phyloP scores from a whole-genome alignment of 1,284 basidiomycete species.

The Ustilago xerochloae region DNA sequence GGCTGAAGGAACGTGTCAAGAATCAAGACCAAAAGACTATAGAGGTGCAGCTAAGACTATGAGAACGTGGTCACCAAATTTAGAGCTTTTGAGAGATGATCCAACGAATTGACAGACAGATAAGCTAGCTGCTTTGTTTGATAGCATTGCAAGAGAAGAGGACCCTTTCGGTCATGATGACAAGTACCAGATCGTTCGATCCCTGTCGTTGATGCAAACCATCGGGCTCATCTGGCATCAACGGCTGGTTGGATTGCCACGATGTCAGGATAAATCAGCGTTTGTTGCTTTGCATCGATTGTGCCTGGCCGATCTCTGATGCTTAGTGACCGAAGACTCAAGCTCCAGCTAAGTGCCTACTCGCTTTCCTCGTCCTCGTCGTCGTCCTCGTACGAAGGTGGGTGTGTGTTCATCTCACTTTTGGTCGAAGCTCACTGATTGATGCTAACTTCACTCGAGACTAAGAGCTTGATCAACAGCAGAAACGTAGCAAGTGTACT shows the following conservation, averaged over 20 bases:
- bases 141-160: neutral
- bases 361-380: no score
- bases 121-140: neutral
- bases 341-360: no score
- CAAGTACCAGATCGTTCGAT: neutral
- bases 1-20: conserved; percentile 2
- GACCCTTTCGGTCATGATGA: conserved; percentile 16
- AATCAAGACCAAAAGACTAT: no score
- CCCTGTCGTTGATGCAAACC: neutral
- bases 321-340: no score
- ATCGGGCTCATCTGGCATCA: no score
- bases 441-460: no score
- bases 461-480: no score
- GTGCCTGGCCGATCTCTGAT: neutral
- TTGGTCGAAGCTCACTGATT: no score
- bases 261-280: no score
- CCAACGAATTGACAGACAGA: neutral
- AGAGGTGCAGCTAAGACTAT: neutral
- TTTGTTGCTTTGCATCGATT: neutral
- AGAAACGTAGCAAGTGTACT: no score
- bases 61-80: neutral
- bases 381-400: no score
- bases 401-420: neutral
- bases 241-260: no score
- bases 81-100: neutral